Conservation (phyloP, 148 eudicot species). For the Rhododendron kiyosumense region DNA sequence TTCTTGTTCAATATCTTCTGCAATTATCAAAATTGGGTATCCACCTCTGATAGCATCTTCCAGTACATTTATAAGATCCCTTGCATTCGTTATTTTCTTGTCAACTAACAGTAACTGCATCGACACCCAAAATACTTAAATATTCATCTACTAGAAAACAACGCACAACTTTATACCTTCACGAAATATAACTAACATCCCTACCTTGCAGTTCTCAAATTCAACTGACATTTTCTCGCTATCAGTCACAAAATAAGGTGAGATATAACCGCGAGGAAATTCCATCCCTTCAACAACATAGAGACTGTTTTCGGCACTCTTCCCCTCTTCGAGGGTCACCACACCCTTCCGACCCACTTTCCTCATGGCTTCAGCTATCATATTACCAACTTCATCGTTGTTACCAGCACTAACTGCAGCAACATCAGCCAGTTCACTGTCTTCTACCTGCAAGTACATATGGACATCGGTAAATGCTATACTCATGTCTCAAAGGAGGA, state of each 20-base stretch:
- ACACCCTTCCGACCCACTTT: conserved; percentile 95
- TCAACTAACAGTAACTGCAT: conserved; percentile 65
- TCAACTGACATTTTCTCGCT: conserved; percentile 70
- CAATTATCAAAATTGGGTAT: conserved; percentile 49
- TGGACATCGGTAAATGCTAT: not conserved
- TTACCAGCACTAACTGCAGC: conserved; percentile 99
- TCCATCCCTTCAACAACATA: conserved; percentile 82
- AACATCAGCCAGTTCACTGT: conserved; percentile 87
- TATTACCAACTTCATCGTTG: conserved; percentile 80
- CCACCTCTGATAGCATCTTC: conserved; percentile 63
- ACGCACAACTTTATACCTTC: not conserved
- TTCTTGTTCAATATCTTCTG: conserved; percentile 77
- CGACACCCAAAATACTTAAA: not conserved
- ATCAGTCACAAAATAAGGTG: conserved; percentile 73
- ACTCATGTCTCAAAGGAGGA: not conserved
- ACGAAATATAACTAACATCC: not conserved
- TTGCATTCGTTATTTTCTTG: conserved; percentile 61
- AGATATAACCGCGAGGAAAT: conserved; percentile 70
- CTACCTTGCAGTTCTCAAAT: conserved; percentile 85
- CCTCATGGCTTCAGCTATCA: conserved; percentile 94
- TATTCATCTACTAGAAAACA: not conserved
- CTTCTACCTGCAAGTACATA: conserved; percentile 44
- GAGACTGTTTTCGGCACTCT: conserved; percentile 81
- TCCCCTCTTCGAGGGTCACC: conserved; percentile 97
- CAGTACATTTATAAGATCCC: conserved; percentile 56